Conservation (phyloP, 768 basidiomycete species). For the Russula brevipes region DNA sequence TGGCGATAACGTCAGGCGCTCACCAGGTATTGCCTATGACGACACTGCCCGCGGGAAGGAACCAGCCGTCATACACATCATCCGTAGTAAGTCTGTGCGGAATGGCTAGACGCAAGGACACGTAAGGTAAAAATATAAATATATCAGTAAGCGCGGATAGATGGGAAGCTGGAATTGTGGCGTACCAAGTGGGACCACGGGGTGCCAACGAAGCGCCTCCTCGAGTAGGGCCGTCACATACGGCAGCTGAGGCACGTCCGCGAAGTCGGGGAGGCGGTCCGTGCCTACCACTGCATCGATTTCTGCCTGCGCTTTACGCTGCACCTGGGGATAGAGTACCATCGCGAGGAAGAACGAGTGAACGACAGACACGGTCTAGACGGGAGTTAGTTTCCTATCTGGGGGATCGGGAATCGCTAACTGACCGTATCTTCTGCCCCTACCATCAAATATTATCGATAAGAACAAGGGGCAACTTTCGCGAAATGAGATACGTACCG, state of each 20-base stretch:
- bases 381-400: not conserved
- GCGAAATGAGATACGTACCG: not conserved
- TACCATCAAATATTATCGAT: not conserved
- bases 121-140: not conserved
- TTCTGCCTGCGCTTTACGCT: slow-evolving; percentile 28
- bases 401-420: not conserved
- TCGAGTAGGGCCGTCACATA: slow-evolving; percentile 27
- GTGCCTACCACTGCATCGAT: slow-evolving; percentile 27
- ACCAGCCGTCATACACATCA: slow-evolving; percentile 25
- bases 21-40: slow-evolving; percentile 26
- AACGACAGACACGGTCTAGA: slow-evolving; percentile 26
- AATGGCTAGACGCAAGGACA: not conserved
- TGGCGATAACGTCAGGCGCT: not conserved
- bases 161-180: too few species aligned
- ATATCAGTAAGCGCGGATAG: not conserved
- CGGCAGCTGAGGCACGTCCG: slow-evolving; percentile 23
- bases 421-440: slow-evolving; percentile 11
- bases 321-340: slow-evolving; percentile 28
- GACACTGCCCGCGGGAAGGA: slow-evolving; percentile 25
- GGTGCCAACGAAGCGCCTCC: slow-evolving; percentile 27
- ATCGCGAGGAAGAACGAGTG: slow-evolving; percentile 31
- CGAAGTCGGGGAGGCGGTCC: slow-evolving; percentile 28
- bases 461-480: not conserved
- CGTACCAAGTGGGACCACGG: slow-evolving; percentile 20
- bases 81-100: slow-evolving; percentile 16